Conservation (phyloP, 2,329 filamentous ascomycete species). For the Trichoderma atroviride region DNA sequence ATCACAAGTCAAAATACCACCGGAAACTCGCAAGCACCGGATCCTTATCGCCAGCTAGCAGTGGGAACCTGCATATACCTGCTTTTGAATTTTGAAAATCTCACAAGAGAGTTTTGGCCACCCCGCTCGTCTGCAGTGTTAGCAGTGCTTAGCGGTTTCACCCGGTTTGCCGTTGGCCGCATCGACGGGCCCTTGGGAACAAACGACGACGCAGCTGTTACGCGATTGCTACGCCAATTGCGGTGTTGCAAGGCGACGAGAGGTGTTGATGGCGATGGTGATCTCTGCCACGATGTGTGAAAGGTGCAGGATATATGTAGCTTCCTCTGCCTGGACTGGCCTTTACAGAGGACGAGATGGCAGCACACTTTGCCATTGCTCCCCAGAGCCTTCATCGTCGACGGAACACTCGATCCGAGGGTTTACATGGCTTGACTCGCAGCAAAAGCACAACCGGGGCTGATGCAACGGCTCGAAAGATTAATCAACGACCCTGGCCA, state of each 20-base stretch:
- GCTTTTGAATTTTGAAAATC: conserved; percentile 7
- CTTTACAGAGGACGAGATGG: neutral
- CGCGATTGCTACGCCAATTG: neutral
- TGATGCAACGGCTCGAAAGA: conserved; percentile 7
- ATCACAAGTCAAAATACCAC: neutral
- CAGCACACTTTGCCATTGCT: neutral
- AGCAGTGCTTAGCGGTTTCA: neutral
- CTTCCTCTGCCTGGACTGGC: neutral
- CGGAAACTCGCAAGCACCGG: neutral
- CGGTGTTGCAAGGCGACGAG: neutral
- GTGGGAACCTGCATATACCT: conserved; percentile 11
- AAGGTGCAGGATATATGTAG: neutral
- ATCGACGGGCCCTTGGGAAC: neutral
- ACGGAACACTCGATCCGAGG: neutral
- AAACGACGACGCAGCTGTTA: neutral
- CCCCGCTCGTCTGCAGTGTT: conserved; percentile 13
- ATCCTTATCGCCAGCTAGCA: neutral
- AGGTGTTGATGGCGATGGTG: neutral
- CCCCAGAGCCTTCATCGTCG: neutral
- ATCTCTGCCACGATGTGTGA: neutral
- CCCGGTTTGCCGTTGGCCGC: neutral
- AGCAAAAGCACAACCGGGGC: neutral
- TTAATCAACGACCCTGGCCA: neutral
- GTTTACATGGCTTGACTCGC: conserved; percentile 3
- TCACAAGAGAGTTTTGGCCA: conserved; percentile 8